These are phyloP conservation scores for Obelidium mucronatum DNA, from an alignment of 192 early-diverging fungal genomes.

Conservation along the genomic window DNA sequence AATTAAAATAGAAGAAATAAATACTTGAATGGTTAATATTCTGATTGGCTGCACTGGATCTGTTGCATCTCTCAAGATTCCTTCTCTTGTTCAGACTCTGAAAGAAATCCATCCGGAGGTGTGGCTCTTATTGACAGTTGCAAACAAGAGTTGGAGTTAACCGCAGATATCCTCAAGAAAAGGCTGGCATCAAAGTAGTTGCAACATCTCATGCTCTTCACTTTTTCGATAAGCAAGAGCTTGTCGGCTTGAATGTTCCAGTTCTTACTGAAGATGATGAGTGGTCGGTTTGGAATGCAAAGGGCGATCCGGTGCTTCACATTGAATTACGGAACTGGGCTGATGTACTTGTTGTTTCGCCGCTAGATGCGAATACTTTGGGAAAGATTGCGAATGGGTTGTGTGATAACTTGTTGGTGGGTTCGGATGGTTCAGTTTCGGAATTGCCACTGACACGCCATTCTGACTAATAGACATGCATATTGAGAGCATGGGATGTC, in stretches of 20 bases:
- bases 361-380: constrained; percentile 93
- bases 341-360: constrained; percentile 86
- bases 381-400: constrained; percentile 89
- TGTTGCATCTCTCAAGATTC: constrained; percentile 91
- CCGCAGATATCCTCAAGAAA: background rate
- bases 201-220: constrained; percentile 83
- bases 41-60: constrained; percentile 88
- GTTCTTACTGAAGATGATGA: constrained; percentile 87
- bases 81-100: constrained; percentile 67
- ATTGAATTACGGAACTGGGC: constrained; percentile 98
- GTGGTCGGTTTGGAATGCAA: constrained; percentile 85
- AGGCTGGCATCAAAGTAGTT: constrained; percentile 69
- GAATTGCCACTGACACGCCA: background rate
- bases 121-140: background rate
- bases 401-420: constrained; percentile 91
- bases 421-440: background rate
- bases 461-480: constrained; percentile 73
- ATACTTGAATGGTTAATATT: no score
- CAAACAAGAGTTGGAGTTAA: no score
- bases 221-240: constrained; percentile 77
- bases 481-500: constrained; percentile 89
- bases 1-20: no score
- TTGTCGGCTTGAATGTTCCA: constrained; percentile 55
- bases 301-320: constrained; percentile 91
- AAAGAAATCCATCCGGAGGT: constrained; percentile 2